Evolutionary conservation across 805 yeast species (phyloP), one percentile per base, ranked within the genome.

Genomic region (Wickerhamiella hasegawae): DNA sequence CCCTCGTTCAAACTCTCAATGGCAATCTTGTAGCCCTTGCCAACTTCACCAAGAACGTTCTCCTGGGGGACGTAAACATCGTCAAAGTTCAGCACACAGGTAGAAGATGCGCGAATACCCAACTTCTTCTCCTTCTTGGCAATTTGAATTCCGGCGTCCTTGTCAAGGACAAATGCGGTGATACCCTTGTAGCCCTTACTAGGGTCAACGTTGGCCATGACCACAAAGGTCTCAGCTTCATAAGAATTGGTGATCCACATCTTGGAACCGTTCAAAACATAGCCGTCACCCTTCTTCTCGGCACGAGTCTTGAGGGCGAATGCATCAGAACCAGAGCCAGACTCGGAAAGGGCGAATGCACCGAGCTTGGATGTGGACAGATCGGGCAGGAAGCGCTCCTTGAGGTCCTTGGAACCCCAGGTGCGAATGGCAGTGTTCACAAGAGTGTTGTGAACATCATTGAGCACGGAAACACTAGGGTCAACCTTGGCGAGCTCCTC

Each of bases 171-270:
- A 35, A 61, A 61, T 11, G 62, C 60, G 9, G 66, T 61, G 48
- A 61, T 61, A 16, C 66, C 66, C 44, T 57, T 56, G 53, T 61
- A 61, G 27, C 66, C 66, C 47, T 50, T 45, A 34, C 51, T 44
- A 15, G 65, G 65, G 32, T 56, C 65, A 20, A 57, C 44, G 45
- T 56, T 61, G 30, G 66, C 66, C 38, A 61, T 52, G 18, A 61
- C 53, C 12, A 62, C 43, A 40, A 61, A 61, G 11, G 59, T 36
- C 22, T 55, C 66, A 17, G 66, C 66, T 45, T 61, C 66, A 16
- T 44, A 48, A 12, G 66, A 59, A 49, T 61, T 61, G 26, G 66
- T 58, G 48, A 61, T 61, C 66, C 66, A 61, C 66, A 61, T 61
- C 42, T 61, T 61, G 33, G 62, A 52, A 28, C 66, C 66, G 31